phyloP scores from a whole-genome alignment of 73 alveolate species.

The Effrenium voratum region DNA sequence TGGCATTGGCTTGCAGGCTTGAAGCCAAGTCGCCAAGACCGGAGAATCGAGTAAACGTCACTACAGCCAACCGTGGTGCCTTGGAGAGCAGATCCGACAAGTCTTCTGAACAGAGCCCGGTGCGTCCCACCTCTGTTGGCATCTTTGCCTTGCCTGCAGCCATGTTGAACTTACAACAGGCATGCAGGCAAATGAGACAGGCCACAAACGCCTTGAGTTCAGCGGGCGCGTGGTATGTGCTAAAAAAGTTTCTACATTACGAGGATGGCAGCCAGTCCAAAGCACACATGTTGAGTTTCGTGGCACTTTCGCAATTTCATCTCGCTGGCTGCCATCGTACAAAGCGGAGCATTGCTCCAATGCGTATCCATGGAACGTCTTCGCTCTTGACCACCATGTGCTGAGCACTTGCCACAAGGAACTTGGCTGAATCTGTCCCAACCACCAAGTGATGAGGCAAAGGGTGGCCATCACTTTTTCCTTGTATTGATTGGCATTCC shows the following conservation, averaged over 20 bases:
- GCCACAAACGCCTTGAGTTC: neutral
- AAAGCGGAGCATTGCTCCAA: constrained; percentile 28
- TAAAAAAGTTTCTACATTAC: constrained; percentile 43
- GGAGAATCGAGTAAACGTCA: neutral
- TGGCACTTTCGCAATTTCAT: neutral
- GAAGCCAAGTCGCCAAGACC: neutral
- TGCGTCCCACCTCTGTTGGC: constrained; percentile 30
- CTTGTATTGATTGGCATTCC: neutral
- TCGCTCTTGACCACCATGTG: neutral
- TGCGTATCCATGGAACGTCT: neutral
- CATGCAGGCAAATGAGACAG: constrained; percentile 10
- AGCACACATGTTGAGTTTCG: neutral
- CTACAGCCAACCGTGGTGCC: neutral
- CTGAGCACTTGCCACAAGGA: constrained; percentile 61
- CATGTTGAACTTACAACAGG: constrained; percentile 32
- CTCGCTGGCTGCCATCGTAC: constrained; percentile 47
- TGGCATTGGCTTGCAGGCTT: neutral
- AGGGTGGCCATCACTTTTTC: too few relatives aligned
- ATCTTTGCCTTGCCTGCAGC: constrained; percentile 57
- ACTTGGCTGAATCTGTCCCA: constrained; percentile 40
- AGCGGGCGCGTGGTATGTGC: neutral
- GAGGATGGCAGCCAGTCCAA: constrained; percentile 36
- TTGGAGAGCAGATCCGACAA: constrained; percentile 51
- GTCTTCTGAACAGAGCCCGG: constrained; percentile 19
- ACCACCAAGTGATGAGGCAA: too few relatives aligned